Evolutionary conservation across 208 protist species (phyloP).

Genomic region (Acanthamoeba sp.): DNA sequence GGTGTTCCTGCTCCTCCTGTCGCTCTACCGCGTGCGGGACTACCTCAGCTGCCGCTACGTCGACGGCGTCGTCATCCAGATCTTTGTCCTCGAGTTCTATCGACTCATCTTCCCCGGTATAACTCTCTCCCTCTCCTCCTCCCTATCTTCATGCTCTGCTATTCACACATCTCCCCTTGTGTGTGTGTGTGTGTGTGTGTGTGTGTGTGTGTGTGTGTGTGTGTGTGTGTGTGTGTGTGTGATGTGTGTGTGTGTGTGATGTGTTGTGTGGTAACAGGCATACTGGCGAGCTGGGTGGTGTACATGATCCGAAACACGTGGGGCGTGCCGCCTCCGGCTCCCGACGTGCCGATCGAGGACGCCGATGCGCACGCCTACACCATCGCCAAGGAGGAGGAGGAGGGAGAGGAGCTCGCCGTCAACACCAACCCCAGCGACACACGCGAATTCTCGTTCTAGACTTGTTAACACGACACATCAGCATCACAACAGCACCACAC

Average conservation of each 20-base stretch:
- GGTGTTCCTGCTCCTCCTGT: background rate
- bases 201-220: background rate
- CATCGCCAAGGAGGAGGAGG: background rate
- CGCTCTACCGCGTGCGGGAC: slow-evolving; percentile 21
- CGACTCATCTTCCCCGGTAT: slow-evolving; percentile 19
- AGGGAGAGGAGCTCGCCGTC: background rate
- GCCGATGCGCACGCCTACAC: background rate
- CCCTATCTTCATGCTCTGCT: background rate
- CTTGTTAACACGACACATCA: no score
- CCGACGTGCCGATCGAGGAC: background rate
- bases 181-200: no score
- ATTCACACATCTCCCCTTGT: no score
- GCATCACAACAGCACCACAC: no score
- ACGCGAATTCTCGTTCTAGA: background rate
- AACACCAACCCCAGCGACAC: background rate
- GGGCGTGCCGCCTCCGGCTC: background rate
- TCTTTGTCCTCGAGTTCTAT: slow-evolving; percentile 42
- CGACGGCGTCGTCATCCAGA: slow-evolving; percentile 6
- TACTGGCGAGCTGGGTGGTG: slow-evolving; percentile 22
- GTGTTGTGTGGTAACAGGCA: background rate
- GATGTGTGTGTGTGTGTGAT: background rate
- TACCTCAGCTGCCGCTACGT: slow-evolving; percentile 35
- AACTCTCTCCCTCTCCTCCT: background rate
- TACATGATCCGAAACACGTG: slow-evolving; percentile 9
- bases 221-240: background rate